Evolutionary conservation across 23 red algal genomes (phyloP), one percentile per base, ranked within the genome.

Genomic region (Cyanidioschyzon merolae): DNA sequence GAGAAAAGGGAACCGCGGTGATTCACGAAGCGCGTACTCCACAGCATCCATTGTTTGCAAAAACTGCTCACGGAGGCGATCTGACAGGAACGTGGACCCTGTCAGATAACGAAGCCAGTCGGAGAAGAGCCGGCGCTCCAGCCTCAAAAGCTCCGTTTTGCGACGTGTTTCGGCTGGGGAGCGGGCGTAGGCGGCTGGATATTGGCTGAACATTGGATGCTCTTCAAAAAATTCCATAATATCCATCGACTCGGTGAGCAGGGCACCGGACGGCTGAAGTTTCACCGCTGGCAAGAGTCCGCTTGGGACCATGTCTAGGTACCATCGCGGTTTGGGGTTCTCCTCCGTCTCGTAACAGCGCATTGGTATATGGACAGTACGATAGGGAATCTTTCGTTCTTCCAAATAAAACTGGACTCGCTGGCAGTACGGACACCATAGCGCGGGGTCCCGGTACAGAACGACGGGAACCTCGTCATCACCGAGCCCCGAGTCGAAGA

Each of bases 351-450:
- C 90, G 75, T 95, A 95, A 51, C 90, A 95, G 27, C 90, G 83
- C 90, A 95, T 95, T 76, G 88, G 88, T 24, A 89, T 82, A 82
- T 87, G 88, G 25, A 75, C 78, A 58, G 88, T 76, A 18, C 67
- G 63, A 50, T 95, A 89, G 2, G 90, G 85, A 18, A 95, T 82
- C 18, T 83, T 32, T 74, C 89, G 88, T 37, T 75, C 41, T 79
- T 95, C 90, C 51, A 95, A 58, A 7, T 85, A 83, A 77, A 95
- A 37, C 75, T 89, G 86, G 25, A 95, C 80, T 39, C 87, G 87
- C 79, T 89, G 85, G 57, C 90, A 95, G 75, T 95, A 95, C 27
- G 90, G 85, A 51, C 90, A 95, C 90, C 90, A 95, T 25, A 50
- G 39, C 41, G 90, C 90, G 18, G 83, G 81, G 74, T 95, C 90